Conservation (phyloP, 208 protist species). For the Leptomonas seymouri region DNA sequence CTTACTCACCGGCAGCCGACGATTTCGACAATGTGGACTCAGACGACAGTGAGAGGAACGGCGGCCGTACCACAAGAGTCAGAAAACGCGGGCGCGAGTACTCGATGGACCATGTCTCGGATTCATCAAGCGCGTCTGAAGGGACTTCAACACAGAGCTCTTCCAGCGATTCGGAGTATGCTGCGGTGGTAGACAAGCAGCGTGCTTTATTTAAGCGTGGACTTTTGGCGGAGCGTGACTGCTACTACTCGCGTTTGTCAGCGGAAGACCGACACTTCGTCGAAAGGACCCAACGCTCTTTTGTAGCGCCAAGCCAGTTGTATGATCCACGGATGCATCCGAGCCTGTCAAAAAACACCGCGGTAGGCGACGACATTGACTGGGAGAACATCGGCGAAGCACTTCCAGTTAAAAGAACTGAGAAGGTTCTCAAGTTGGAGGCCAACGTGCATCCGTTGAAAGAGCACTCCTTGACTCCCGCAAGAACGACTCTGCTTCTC, state of each 20-base stretch:
- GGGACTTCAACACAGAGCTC: constrained; percentile 10
- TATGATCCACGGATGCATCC: constrained; percentile 47
- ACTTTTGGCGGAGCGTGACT: constrained; percentile 29
- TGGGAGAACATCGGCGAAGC: constrained; percentile 47
- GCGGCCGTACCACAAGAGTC: not conserved
- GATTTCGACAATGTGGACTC: constrained; percentile 12
- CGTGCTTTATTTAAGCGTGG: constrained; percentile 34
- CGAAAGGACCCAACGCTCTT: constrained; percentile 14
- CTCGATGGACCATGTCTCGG: not conserved
- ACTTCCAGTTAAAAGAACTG: not conserved
- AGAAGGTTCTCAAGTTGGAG: constrained; percentile 2
- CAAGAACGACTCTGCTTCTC: constrained; percentile 13
- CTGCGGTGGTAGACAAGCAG: constrained; percentile 7
- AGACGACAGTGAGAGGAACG: constrained; percentile 17
- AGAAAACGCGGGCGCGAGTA: constrained; percentile 9
- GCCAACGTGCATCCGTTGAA: not conserved
- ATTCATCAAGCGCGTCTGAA: not conserved
- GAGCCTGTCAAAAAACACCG: no score
- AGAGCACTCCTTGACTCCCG: not conserved
- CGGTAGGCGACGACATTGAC: constrained; percentile 33
- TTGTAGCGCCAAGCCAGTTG: constrained; percentile 19
- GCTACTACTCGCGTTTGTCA: constrained; percentile 42
- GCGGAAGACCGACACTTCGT: constrained; percentile 49
- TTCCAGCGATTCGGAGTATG: constrained; percentile 12
- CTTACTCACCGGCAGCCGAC: constrained; percentile 23